Base-by-base conservation (phyloP, 108 stramenopile species). In the Cyclotella sp. region DNA sequence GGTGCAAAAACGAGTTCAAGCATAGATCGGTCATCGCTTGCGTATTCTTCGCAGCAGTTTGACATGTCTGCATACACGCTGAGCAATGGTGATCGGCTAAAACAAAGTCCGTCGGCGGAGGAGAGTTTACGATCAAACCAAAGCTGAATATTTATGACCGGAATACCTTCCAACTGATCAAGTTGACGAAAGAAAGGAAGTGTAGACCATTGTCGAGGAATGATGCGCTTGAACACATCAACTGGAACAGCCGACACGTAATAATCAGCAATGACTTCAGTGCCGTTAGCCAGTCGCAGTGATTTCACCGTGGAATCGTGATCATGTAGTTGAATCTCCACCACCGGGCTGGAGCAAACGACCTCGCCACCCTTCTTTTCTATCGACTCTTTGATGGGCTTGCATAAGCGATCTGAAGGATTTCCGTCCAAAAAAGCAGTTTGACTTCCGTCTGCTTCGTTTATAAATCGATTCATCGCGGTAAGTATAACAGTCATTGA, bases 1-100 rank as follows among this genome's bases (percentile, higher is more conserved):
- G 91, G 91, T 14, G 91, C 91, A 72, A 92, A 92, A n/a, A 92
- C 91, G 27, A 92, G 76, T 58, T 89, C 89, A 8, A 92, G 75
- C 88, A 92, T 91, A 12, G 85, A 85, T 29, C 84, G 85, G 5
- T 89, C 78, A 61, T 77, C 78, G 64, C 84, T 81, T 16, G 81
- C 78, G 76, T 92, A 92, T 53, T 89, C 91, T 40, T 81, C 87
- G 62, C 90, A 90, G 59, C 83, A 86, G 21, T 68, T 61, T 40
- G 83, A 77, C 91, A 92, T 92, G 68, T 92, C 91, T 3, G 91
- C 91, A 72, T 92, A 92, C 62, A 92, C 91, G 8, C 78, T 81
- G 22, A 92, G 84, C 26, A 92, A 73, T 13, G 89, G 88, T 40
- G 76, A 79, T 40, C 90, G 87, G 8, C 87, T 88, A 46, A 91